Evolutionary conservation across 139 green algal genomes (phyloP), one percentile per base, ranked within the genome.

Genomic region (Pedinophyceae sp.): DNA sequence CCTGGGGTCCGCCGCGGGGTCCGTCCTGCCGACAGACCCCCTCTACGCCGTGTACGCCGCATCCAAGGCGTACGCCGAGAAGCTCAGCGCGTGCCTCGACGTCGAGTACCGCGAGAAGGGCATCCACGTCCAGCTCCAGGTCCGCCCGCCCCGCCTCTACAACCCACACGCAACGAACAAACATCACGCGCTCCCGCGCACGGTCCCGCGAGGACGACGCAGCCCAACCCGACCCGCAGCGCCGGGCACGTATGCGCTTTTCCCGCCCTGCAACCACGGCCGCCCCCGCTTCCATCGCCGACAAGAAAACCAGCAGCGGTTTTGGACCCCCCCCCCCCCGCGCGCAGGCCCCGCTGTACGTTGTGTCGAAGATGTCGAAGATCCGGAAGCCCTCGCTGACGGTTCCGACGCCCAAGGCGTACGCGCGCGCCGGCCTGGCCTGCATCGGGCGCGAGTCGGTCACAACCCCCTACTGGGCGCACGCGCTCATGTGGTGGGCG

Each of bases 341-440:
- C n/a, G n/a, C n/a, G n/a, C 74, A 87, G 70, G 78, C 76, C 23
- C 82, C 82, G 26, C 58, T 82, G 23, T 91, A 74, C 66, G 82
- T 92, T 22, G 74, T 76, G 13, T 88, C 82, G 34, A 91, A 91
- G 59, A 75, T 91, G 70, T 67, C 76, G 27, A 92, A 91, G 64
- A 92, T 91, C 60, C 27, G 49, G 20, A 49, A 45, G 40, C 30
- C 71, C 2, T 29, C 54, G 6, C 39, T 83, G 30, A 66, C 69
- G 19, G 72, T 66, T 15, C 80, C 80, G 18, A 69, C 51, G 17
- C 54, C 80, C 17, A 49, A 55, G 3, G 28, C 30, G 3, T 89
- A 68, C 59, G 80, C 61, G 0, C 27, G 26, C 4, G 39, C 69
- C 17, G 69, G 64, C 18, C 15, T 85, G 27, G 40, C 43, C 3